Evolutionary conservation across 208 protist species (phyloP).

Genomic region (Acanthamoeba sp.): DNA sequence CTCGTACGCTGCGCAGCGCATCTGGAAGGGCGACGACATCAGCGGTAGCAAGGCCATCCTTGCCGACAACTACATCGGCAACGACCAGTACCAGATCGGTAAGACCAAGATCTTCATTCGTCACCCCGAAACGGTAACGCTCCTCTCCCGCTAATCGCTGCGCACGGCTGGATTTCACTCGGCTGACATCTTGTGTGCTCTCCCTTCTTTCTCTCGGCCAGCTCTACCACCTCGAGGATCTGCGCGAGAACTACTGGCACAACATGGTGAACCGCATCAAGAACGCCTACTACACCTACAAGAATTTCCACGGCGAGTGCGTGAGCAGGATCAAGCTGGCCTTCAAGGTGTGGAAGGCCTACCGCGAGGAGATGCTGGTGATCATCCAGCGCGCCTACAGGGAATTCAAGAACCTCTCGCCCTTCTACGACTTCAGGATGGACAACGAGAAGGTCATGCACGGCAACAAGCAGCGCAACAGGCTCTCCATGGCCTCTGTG

Average conservation of each 20-base stretch:
- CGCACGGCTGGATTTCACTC: constrained; percentile 86
- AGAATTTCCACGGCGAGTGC: constrained; percentile 75
- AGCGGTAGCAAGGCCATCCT: constrained; percentile 87
- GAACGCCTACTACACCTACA: constrained; percentile 90
- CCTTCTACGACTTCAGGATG: constrained; percentile 66
- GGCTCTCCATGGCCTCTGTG: constrained; percentile 61
- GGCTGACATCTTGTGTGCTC: constrained; percentile 88
- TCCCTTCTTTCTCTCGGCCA: constrained; percentile 1
- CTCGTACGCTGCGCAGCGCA: constrained; percentile 78
- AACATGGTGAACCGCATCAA: constrained; percentile 91
- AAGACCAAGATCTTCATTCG: constrained; percentile 96
- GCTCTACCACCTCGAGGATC: constrained; percentile 91
- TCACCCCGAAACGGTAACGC: constrained; percentile 91
- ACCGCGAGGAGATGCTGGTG: constrained; percentile 63
- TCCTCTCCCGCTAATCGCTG: constrained; percentile 83
- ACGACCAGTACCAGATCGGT: constrained; percentile 92
- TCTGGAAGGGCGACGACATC: constrained; percentile 78
- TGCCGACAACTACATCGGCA: constrained; percentile 85
- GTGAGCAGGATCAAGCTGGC: constrained; percentile 66
- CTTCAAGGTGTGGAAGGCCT: constrained; percentile 54
- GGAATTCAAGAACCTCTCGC: constrained; percentile 32
- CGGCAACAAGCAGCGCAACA: constrained; percentile 74
- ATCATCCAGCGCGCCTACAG: constrained; percentile 76
- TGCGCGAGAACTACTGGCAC: constrained; percentile 91
- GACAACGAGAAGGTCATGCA: constrained; percentile 72